Percentiles rank a stretch among this genome's conserved stretches.
Evolutionary conservation across 179 eudicot genomes (phyloP).

Genomic region (Silene coronaria): DNA sequence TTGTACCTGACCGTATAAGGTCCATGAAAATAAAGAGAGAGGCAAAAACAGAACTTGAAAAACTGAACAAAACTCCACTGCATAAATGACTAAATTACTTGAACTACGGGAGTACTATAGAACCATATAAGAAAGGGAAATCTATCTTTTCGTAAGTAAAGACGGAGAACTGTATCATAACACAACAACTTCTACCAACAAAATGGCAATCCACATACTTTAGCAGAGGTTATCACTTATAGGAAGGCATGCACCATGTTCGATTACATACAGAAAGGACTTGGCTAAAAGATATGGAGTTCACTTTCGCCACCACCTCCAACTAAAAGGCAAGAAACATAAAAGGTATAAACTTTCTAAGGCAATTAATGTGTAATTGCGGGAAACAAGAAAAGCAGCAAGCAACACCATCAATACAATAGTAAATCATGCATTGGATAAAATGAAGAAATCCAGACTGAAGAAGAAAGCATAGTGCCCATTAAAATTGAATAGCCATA

Average conservation of each 20-base stretch:
- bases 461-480: not conserved
- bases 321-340: not conserved
- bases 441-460: not conserved
- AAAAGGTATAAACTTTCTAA: too few relatives aligned
- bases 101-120: not conserved
- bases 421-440: not conserved
- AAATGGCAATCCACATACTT: not conserved
- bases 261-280: too few relatives aligned
- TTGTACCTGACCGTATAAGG: not conserved
- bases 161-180: not conserved
- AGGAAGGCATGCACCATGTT: not conserved
- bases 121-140: not conserved
- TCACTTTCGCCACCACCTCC: not conserved
- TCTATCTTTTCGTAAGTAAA: not conserved
- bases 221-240: not conserved
- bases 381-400: not conserved
- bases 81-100: not conserved
- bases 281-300: not conserved
- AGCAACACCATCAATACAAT: not conserved
- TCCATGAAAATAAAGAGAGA: not conserved
- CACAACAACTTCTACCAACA: not conserved
- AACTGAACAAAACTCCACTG: not conserved
- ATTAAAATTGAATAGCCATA: constrained; percentile 20
- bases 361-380: not conserved
- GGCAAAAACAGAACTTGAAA: not conserved